Evolutionary conservation across 345 rosid genomes (phyloP), one percentile per base, ranked within the genome.

Genomic region (Hypericum androsaemum): DNA sequence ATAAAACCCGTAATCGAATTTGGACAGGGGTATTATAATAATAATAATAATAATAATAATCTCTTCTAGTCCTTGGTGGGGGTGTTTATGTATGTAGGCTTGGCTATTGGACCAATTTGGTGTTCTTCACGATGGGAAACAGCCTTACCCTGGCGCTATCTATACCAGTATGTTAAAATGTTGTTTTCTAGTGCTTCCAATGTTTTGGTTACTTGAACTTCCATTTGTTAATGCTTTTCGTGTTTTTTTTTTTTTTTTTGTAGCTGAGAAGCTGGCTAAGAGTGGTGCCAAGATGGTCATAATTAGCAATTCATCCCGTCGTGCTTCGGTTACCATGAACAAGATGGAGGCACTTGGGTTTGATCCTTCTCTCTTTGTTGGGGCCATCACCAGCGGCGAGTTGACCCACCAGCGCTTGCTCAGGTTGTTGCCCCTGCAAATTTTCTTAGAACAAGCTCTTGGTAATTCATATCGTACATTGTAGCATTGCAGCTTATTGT

Each of bases 81-180:
- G n/a, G n/a, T n/a, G n/a, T n/a, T n/a, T n/a, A n/a, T n/a, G n/a
- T n/a, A n/a, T 11, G 36, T 76, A 90, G 98, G 95, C 88, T 17
- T 92, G 96, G 98, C 76, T 92, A 46, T 71, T 92, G 62, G 98
- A 88, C 78, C 98, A 92, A 58, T 92, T 79, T 58, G 98, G 98
- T 50, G 96, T 90, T 12, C 98, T 90, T 66, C 98, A 87, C 59
- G 95, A 90, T 62, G 96, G 95, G 40, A 87, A 82, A 58, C 73
- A 79, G 41, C 95, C 98, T 39, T 92, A 87, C 64, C 96, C 96
- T 0, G 95, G 92, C 7, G 96, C 96, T 2, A 81, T 87, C 61
- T 77, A 88, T 9, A 75, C 96, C 8, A 71, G 96, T 92, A 82
- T 50, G 94, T n/a, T 70, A 39, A 60, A 45, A 46, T 64, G 39